Evolutionary conservation across 2,329 filamentous ascomycete species (phyloP).

Genomic region (Pestalotiopsis sp.): DNA sequence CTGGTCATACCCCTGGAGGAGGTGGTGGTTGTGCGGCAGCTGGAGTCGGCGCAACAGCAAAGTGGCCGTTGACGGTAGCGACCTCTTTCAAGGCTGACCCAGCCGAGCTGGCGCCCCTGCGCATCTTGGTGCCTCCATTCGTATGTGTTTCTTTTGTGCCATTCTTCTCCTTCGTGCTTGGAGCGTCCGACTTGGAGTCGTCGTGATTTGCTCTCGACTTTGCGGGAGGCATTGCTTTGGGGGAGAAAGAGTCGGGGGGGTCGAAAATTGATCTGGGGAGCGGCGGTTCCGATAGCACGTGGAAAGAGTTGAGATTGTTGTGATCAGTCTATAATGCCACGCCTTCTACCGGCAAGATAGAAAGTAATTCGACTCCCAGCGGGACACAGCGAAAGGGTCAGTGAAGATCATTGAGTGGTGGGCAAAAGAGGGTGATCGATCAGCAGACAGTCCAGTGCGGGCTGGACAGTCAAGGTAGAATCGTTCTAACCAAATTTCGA

Average conservation of each 20-base stretch:
- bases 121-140: slow-evolving; percentile 52
- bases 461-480: too few relatives aligned
- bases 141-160: slow-evolving; percentile 35
- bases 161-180: slow-evolving; percentile 35
- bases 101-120: slow-evolving; percentile 55
- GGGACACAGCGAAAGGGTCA: too few relatives aligned
- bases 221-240: slow-evolving; percentile 20
- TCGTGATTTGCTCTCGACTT: slow-evolving; percentile 35
- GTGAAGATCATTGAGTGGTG: too few relatives aligned
- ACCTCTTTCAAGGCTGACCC: slow-evolving; percentile 50
- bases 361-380: too few relatives aligned
- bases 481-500: too few relatives aligned
- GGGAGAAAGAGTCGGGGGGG: not conserved
- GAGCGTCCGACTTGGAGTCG: slow-evolving; percentile 36
- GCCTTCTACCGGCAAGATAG: too few relatives aligned
- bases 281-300: too few relatives aligned
- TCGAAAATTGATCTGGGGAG: too few relatives aligned
- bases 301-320: too few relatives aligned
- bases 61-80: slow-evolving; percentile 34
- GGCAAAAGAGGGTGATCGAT: too few relatives aligned
- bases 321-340: too few relatives aligned
- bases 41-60: slow-evolving; percentile 18
- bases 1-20: slow-evolving; percentile 28
- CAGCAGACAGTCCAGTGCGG: too few relatives aligned
- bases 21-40: slow-evolving; percentile 24